Percentiles rank a stretch among this genome's conserved stretches.
Conservation (phyloP, 768 basidiomycete genomes). For the Clathrus columnatus region DNA sequence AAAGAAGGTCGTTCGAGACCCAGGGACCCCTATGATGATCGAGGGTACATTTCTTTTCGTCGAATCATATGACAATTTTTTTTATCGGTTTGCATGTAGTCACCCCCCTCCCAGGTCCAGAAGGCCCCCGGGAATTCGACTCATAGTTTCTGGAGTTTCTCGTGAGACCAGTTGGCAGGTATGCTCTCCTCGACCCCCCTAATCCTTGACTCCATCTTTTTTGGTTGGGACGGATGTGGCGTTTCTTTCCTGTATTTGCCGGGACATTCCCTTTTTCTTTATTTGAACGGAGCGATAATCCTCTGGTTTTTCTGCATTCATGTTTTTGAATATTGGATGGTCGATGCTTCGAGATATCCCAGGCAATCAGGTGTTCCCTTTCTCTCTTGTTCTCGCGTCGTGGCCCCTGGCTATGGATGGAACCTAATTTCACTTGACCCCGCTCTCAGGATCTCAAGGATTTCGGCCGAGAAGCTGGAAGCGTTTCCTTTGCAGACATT, state of each 20-base stretch:
- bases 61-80: constrained; percentile 8
- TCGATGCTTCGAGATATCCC: background rate
- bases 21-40: constrained; percentile 58
- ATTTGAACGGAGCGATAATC: background rate
- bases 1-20: constrained; percentile 81
- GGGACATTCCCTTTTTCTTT: background rate
- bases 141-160: constrained; percentile 83
- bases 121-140: constrained; percentile 71
- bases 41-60: constrained; percentile 19
- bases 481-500: constrained; percentile 90
- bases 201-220: constrained; percentile 14
- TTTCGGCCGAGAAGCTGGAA: constrained; percentile 89
- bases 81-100: background rate
- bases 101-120: constrained; percentile 53
- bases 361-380: constrained; percentile 1
- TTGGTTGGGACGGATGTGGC: constrained; percentile 16
- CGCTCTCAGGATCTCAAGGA: constrained; percentile 84
- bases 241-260: background rate
- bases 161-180: constrained; percentile 99
- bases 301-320: background rate
- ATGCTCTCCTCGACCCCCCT: constrained; percentile 34
- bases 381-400: background rate
- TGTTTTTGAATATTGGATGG: background rate
- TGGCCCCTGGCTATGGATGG: constrained; percentile 1
- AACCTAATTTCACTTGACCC: constrained; percentile 4